A percentile compares a stretch with the other conserved stretches of the same genome.
phyloP scores from a whole-genome alignment of 148 eudicot species.

The Rhododendron simsii region DNA sequence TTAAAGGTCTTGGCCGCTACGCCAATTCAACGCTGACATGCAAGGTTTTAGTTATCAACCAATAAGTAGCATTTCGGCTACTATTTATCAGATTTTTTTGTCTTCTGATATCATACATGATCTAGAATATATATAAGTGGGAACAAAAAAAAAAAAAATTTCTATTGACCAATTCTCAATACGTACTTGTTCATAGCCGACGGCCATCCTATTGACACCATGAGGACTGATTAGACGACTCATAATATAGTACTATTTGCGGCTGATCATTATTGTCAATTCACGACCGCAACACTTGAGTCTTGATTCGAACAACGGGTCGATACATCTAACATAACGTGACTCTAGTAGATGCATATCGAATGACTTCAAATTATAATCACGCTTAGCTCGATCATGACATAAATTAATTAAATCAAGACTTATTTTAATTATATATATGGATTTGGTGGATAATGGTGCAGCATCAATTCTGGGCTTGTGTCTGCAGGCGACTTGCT shows the following conservation, averaged over 20 bases:
- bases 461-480: conserved; percentile 16
- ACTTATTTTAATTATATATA: not conserved
- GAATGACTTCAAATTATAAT: not conserved
- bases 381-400: not conserved
- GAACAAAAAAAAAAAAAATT: not conserved
- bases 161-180: not conserved
- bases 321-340: not conserved
- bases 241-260: not conserved
- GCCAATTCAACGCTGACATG: not conserved
- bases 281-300: not conserved
- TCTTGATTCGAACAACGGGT: not conserved
- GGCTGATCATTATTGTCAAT: not conserved
- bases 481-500: conserved; percentile 19
- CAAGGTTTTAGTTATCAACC: not conserved
- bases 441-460: conserved; percentile 1
- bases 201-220: not conserved
- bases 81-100: not conserved
- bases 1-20: not conserved
- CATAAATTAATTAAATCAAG: not conserved
- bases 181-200: not conserved
- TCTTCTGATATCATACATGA: not conserved
- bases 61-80: not conserved
- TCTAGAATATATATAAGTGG: not conserved
- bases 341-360: not conserved
- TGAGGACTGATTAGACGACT: not conserved